These are phyloP conservation scores for Paecilomyces variotii DNA, from an alignment of 2,329 filamentous ascomycete species.

Conservation along the genomic window DNA sequence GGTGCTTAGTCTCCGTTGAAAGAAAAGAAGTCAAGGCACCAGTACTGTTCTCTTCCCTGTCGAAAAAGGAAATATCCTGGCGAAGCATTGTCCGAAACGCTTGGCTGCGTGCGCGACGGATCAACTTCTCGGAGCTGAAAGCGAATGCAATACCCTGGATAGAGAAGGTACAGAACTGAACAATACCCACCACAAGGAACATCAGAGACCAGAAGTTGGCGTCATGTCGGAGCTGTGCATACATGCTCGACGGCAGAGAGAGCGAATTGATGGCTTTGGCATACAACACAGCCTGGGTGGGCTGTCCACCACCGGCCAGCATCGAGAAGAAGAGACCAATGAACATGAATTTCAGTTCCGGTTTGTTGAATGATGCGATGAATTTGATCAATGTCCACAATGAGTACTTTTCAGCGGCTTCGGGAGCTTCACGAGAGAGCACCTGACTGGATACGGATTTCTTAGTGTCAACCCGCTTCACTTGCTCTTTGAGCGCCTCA, in stretches of 20 bases:
- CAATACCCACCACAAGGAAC: conserved; percentile 76
- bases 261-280: conserved; percentile 76
- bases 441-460: conserved; percentile 61
- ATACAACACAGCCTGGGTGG: conserved; percentile 71
- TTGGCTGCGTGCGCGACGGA: conserved; percentile 71
- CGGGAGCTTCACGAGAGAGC: conserved; percentile 49
- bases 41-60: conserved; percentile 78
- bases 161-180: conserved; percentile 61
- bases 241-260: conserved; percentile 48
- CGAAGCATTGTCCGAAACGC: conserved; percentile 83
- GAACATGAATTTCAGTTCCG: conserved; percentile 64
- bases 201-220: conserved; percentile 82
- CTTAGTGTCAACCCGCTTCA: conserved; percentile 40
- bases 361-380: conserved; percentile 69
- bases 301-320: conserved; percentile 75
- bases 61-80: conserved; percentile 90
- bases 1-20: conserved; percentile 79
- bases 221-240: conserved; percentile 54
- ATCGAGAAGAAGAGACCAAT: conserved; percentile 64
- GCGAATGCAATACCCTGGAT: conserved; percentile 69
- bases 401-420: conserved; percentile 53
- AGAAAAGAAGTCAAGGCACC: conserved; percentile 84
- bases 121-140: conserved; percentile 74
- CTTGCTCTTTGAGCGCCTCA: conserved; percentile 21
- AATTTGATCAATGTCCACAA: conserved; percentile 71